Conservation (phyloP, 2,329 filamentous ascomycete species). For the Dactylellina leptospora region DNA sequence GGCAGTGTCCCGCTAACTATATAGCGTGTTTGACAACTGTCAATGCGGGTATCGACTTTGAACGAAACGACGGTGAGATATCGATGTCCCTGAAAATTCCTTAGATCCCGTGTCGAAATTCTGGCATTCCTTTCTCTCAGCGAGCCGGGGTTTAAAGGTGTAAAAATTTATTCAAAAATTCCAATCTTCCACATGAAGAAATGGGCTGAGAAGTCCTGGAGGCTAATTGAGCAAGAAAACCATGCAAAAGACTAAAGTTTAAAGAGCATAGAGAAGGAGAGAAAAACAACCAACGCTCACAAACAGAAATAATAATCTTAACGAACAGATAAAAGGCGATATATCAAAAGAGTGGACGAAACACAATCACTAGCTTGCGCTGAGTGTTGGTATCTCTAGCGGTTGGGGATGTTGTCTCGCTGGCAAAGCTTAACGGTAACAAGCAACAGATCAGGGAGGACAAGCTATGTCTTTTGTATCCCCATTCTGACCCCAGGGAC, state of each 20-base stretch:
- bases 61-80: conserved; percentile 24
- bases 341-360: conserved; percentile 49
- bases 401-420: conserved; percentile 13
- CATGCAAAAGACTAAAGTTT: conserved; percentile 25
- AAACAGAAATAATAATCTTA: conserved; percentile 18
- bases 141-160: background rate
- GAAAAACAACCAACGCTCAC: background rate
- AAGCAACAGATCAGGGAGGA: conserved; percentile 9
- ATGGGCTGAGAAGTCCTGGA: conserved; percentile 12
- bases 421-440: conserved; percentile 29
- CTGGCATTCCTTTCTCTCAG: conserved; percentile 47
- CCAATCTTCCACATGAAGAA: conserved; percentile 1
- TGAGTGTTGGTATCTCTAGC: conserved; percentile 42
- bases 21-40: conserved; percentile 47
- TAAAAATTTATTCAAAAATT: too few species aligned
- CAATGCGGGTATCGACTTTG: conserved; percentile 29
- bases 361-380: conserved; percentile 39
- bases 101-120: conserved; percentile 41
- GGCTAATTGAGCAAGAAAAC: conserved; percentile 36
- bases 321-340: conserved; percentile 7
- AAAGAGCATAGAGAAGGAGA: background rate
- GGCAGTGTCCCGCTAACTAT: conserved; percentile 6
- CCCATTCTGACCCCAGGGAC: conserved; percentile 13
- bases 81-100: conserved; percentile 8
- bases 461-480: conserved; percentile 47